Percentiles rank a stretch among this genome's conserved stretches.
Conservation (phyloP, 768 basidiomycete species). For the Phylloporus rhodoxanthus region DNA sequence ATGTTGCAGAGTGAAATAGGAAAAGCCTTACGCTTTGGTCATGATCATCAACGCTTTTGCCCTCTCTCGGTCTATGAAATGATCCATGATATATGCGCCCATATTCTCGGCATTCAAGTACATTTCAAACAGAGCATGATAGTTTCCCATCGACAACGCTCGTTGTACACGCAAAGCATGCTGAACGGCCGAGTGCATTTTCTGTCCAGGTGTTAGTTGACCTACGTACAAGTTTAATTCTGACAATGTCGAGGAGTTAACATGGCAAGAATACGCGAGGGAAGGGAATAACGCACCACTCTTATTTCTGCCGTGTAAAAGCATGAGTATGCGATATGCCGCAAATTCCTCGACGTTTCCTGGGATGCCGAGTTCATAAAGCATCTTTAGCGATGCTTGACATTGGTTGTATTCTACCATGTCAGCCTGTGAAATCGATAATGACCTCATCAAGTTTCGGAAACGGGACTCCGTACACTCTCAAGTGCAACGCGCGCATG, state of each 20-base stretch:
- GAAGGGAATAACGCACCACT: slow-evolving; percentile 57
- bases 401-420: slow-evolving; percentile 99
- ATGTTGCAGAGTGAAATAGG: not conserved
- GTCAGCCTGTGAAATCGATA: slow-evolving; percentile 58
- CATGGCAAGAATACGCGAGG: not conserved
- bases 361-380: slow-evolving; percentile 90
- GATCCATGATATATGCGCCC: slow-evolving; percentile 99
- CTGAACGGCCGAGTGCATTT: slow-evolving; percentile 67
- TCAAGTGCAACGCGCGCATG: slow-evolving; percentile 96
- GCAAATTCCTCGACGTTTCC: slow-evolving; percentile 95
- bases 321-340: slow-evolving; percentile 94
- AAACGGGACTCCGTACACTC: slow-evolving; percentile 48
- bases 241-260: slow-evolving; percentile 27
- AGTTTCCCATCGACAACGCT: slow-evolving; percentile 88
- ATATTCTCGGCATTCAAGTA: slow-evolving; percentile 87
- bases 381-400: slow-evolving; percentile 79
- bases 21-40: slow-evolving; percentile 76
- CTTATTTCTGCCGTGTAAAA: slow-evolving; percentile 88
- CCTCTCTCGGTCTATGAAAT: slow-evolving; percentile 91
- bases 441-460: slow-evolving; percentile 5
- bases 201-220: slow-evolving; percentile 93
- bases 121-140: slow-evolving; percentile 83
- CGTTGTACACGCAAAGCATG: slow-evolving; percentile 90
- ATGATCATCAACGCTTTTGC: slow-evolving; percentile 82
- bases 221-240: slow-evolving; percentile 96